Percentiles rank a stretch among this genome's conserved stretches.
Evolutionary conservation across 2,329 filamentous ascomycete species (phyloP).

Genomic region (Penicillium sp.): DNA sequence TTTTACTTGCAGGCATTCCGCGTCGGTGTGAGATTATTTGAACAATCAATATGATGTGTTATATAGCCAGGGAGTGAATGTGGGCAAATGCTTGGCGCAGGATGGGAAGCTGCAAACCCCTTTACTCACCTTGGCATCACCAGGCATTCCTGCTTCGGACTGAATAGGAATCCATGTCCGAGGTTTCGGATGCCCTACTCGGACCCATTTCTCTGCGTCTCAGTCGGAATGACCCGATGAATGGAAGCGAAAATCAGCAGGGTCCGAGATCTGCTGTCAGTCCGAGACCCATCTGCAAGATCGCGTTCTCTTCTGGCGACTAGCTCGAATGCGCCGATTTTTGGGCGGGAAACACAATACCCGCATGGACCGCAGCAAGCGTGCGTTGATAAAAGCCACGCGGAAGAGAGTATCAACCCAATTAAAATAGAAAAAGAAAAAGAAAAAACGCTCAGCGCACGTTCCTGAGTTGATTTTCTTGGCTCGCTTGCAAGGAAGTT

Average conservation of each 20-base stretch:
- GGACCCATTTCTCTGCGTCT: slow-evolving; percentile 1
- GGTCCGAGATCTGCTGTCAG: neutral
- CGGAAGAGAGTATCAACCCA: neutral
- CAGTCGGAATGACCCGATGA: neutral
- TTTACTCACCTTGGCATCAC: no score
- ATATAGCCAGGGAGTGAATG: no score
- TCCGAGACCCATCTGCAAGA: slow-evolving; percentile 2
- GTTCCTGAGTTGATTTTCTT: slow-evolving; percentile 2
- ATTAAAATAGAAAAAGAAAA: neutral
- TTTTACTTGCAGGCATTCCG: neutral
- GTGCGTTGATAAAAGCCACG: neutral
- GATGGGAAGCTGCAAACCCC: no score
- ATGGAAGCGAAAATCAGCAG: neutral
- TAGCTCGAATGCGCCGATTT: neutral
- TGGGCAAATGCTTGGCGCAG: no score
- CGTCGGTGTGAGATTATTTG: no score
- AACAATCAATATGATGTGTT: no score
- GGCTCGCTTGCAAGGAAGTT: slow-evolving; percentile 3
- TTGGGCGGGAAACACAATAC: neutral
- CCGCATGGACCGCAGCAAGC: neutral
- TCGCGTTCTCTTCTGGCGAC: neutral
- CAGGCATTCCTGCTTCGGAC: neutral
- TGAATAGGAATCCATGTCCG: neutral
- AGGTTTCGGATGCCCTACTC: neutral
- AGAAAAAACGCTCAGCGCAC: neutral